These are phyloP conservation scores for Blyttiomyces sp. DNA, from an alignment of 371 early-diverging fungal species.

Conservation along the genomic window DNA sequence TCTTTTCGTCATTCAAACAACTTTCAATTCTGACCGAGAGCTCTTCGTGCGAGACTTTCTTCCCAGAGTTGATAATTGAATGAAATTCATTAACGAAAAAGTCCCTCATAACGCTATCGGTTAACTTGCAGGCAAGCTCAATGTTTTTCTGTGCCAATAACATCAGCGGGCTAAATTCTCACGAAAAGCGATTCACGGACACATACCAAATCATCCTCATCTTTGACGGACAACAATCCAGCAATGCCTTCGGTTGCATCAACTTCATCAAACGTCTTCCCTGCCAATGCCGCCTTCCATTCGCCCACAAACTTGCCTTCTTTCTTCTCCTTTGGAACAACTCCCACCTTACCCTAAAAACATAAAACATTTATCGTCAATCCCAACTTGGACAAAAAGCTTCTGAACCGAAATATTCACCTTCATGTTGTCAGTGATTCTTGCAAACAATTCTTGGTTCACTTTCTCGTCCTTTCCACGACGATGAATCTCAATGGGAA, in stretches of 20 bases:
- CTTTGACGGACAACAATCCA: conserved; percentile 78
- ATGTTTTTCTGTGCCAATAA: conserved; percentile 58
- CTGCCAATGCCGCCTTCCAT: conserved; percentile 67
- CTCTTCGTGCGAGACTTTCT: conserved; percentile 81
- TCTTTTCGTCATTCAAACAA: conserved; percentile 61
- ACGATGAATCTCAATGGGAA: conserved; percentile 72
- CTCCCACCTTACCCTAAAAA: conserved; percentile 68
- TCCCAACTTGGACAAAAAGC: neutral
- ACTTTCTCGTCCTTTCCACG: conserved; percentile 65
- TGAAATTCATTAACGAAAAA: conserved; percentile 81
- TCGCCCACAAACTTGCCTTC: conserved; percentile 75
- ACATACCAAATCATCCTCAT: conserved; percentile 78
- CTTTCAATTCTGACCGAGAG: conserved; percentile 76
- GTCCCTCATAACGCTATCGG: conserved; percentile 76
- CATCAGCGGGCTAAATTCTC: neutral
- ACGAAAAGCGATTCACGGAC: neutral
- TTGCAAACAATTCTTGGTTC: conserved; percentile 50
- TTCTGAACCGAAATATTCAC: conserved; percentile 25
- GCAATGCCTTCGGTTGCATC: conserved; percentile 78
- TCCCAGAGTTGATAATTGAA: conserved; percentile 82
- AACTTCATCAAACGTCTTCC: conserved; percentile 55
- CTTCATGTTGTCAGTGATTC: conserved; percentile 52
- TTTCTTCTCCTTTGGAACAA: conserved; percentile 73
- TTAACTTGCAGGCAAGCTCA: conserved; percentile 68
- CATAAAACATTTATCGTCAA: neutral